A percentile compares a stretch with the other conserved stretches of the same genome.
These are phyloP conservation scores for Dryadomyces quercus-mongolicae DNA, from an alignment of 2,329 filamentous ascomycete species.

Conservation along the genomic window DNA sequence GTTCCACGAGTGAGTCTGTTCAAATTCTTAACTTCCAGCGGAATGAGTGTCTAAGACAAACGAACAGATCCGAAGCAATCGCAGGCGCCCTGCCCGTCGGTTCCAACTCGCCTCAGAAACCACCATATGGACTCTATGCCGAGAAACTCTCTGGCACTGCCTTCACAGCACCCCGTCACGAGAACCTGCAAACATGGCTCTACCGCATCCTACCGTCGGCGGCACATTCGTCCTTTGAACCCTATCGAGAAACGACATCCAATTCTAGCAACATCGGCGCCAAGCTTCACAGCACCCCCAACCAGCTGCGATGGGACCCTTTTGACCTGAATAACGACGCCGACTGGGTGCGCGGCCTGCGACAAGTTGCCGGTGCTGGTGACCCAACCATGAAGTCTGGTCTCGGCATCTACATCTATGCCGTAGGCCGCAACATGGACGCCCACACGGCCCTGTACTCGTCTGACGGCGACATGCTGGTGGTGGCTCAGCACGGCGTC, in stretches of 20 bases:
- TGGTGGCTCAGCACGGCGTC: conserved; percentile 62
- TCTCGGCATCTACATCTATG: conserved; percentile 69
- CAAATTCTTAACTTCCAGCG: no score
- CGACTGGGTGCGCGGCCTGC: conserved; percentile 44
- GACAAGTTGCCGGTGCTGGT: conserved; percentile 64
- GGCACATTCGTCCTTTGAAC: conserved; percentile 28
- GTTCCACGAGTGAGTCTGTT: conserved; percentile 59
- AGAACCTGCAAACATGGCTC: conserved; percentile 61
- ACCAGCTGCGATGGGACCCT: conserved; percentile 67
- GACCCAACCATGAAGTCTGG: conserved; percentile 69
- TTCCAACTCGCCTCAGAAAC: conserved; percentile 72
- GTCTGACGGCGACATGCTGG: conserved; percentile 66
- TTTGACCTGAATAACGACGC: conserved; percentile 51
- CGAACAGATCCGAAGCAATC: conserved; percentile 57
- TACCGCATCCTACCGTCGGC: conserved; percentile 57
- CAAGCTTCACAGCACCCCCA: conserved; percentile 62
- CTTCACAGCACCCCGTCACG: conserved; percentile 55
- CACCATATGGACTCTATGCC: conserved; percentile 64
- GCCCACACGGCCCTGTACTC: conserved; percentile 66
- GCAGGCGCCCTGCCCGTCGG: conserved; percentile 61
- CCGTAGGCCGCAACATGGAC: conserved; percentile 65
- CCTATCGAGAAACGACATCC: not conserved
- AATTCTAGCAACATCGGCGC: conserved; percentile 2
- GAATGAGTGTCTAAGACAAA: not conserved
- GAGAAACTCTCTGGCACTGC: conserved; percentile 65